Percentiles rank a stretch among this genome's conserved stretches.
Evolutionary conservation across 140 eudicot species (phyloP).

Genomic region (Ambrosia hybrid): DNA sequence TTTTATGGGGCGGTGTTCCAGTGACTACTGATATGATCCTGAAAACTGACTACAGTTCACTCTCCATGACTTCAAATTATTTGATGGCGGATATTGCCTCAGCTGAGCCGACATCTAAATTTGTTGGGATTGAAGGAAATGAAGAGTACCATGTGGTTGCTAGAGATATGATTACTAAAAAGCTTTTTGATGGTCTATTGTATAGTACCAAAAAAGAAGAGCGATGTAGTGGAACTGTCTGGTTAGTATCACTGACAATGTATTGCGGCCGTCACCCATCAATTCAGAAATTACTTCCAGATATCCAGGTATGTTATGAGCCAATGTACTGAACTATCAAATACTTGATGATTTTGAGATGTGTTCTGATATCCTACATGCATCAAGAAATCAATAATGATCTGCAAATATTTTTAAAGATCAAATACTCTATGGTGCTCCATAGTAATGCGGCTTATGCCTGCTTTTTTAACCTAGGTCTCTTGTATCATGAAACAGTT

Average conservation of each 20-base stretch:
- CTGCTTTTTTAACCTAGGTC: too few species aligned
- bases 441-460: too few species aligned
- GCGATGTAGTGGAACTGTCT: slow-evolving; percentile 95
- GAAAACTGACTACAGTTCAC: slow-evolving; percentile 77
- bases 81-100: slow-evolving; percentile 79
- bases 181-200: slow-evolving; percentile 78
- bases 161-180: slow-evolving; percentile 77
- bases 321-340: background rate
- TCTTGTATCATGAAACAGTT: too few species aligned
- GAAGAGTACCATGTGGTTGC: slow-evolving; percentile 56
- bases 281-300: slow-evolving; percentile 88
- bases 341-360: background rate
- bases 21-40: slow-evolving; percentile 82
- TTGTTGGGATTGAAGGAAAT: slow-evolving; percentile 41
- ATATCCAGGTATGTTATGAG: slow-evolving; percentile 70
- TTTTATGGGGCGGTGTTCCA: slow-evolving; percentile 97
- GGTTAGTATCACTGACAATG: slow-evolving; percentile 88
- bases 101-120: slow-evolving; percentile 35
- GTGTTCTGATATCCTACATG: background rate
- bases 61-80: slow-evolving; percentile 84
- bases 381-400: too few species aligned
- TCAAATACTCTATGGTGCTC: too few species aligned
- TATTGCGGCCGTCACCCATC: slow-evolving; percentile 82
- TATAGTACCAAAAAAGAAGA: slow-evolving; percentile 93
- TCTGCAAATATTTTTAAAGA: too few species aligned